These are phyloP conservation scores for Pseudohyphozyma bogoriensis DNA, from an alignment of 768 basidiomycete genomes.

Conservation along the genomic window DNA sequence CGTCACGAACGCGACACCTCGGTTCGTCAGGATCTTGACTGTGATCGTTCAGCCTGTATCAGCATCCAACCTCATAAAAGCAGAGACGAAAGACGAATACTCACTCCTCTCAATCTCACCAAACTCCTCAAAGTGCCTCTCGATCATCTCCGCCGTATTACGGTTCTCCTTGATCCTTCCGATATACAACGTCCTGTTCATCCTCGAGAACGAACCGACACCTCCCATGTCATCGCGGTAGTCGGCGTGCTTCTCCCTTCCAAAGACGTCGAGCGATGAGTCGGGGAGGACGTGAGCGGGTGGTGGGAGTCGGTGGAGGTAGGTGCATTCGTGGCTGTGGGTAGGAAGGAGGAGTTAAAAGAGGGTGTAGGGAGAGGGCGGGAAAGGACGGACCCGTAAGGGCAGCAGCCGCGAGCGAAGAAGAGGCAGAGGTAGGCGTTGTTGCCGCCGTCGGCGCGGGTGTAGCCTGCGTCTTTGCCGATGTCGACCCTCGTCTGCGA, in stretches of 20 bases:
- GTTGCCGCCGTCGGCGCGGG: slow-evolving; percentile 85
- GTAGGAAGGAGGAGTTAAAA: background rate
- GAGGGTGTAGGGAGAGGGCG: background rate
- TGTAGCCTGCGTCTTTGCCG: slow-evolving; percentile 79
- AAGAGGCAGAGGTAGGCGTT: slow-evolving; percentile 90
- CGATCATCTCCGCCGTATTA: slow-evolving; percentile 57
- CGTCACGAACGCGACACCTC: slow-evolving; percentile 94
- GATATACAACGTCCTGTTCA: slow-evolving; percentile 89
- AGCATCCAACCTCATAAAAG: slow-evolving; percentile 16
- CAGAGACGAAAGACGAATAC: slow-evolving; percentile 33
- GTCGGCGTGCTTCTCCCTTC: slow-evolving; percentile 89
- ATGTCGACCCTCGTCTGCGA: slow-evolving; percentile 86
- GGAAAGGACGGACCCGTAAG: slow-evolving; percentile 55
- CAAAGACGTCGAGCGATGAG: slow-evolving; percentile 91
- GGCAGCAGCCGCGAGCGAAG: slow-evolving; percentile 92
- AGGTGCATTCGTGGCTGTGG: slow-evolving; percentile 67
- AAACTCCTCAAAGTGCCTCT: slow-evolving; percentile 90
- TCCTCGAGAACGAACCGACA: slow-evolving; percentile 87
- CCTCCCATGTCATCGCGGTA: slow-evolving; percentile 99
- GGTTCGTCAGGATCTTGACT: slow-evolving; percentile 86
- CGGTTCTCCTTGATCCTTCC: slow-evolving; percentile 65
- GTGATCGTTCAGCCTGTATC: background rate
- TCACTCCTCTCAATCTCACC: slow-evolving; percentile 82
- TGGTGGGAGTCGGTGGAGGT: slow-evolving; percentile 75
- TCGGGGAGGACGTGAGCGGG: slow-evolving; percentile 55